Evolutionary conservation across 495 filamentous ascomycete species (phyloP).

Genomic region (Aspergillus baeticus): DNA sequence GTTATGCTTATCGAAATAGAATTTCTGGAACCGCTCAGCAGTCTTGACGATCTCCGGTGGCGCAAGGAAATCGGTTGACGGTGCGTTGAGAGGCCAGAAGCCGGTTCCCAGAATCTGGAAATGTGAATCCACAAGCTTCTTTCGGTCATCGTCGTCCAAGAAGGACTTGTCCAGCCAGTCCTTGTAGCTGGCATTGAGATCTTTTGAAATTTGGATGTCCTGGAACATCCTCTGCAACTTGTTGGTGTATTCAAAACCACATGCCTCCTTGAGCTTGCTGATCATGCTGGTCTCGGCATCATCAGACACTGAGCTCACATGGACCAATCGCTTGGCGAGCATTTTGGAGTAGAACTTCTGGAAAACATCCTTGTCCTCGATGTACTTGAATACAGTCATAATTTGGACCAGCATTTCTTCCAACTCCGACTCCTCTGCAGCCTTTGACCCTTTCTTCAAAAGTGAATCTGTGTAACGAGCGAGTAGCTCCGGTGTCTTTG

Average conservation of each 20-base stretch:
- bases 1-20: slow-evolving; percentile 94
- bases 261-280: slow-evolving; percentile 97
- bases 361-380: slow-evolving; percentile 99
- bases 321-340: slow-evolving; percentile 91
- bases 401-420: slow-evolving; percentile 90
- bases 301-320: slow-evolving; percentile 89
- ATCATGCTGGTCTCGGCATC: slow-evolving; percentile 99
- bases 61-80: slow-evolving; percentile 80
- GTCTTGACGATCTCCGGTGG: slow-evolving; percentile 82
- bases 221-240: slow-evolving; percentile 99
- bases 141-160: slow-evolving; percentile 60
- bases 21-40: slow-evolving; percentile 82
- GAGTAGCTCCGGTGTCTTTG: slow-evolving; percentile 88
- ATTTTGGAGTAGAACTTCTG: slow-evolving; percentile 99
- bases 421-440: slow-evolving; percentile 88
- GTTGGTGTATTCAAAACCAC: slow-evolving; percentile 98
- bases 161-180: slow-evolving; percentile 58
- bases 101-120: slow-evolving; percentile 93
- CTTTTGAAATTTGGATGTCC: slow-evolving; percentile 97
- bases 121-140: slow-evolving; percentile 65
- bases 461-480: slow-evolving; percentile 96
- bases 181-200: slow-evolving; percentile 85
- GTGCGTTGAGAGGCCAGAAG: slow-evolving; percentile 92
- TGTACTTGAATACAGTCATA: slow-evolving; percentile 99
- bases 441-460: slow-evolving; percentile 87